Evolutionary conservation across 257 asterid genomes (phyloP).

Genomic region (Penstemon davidsonii): DNA sequence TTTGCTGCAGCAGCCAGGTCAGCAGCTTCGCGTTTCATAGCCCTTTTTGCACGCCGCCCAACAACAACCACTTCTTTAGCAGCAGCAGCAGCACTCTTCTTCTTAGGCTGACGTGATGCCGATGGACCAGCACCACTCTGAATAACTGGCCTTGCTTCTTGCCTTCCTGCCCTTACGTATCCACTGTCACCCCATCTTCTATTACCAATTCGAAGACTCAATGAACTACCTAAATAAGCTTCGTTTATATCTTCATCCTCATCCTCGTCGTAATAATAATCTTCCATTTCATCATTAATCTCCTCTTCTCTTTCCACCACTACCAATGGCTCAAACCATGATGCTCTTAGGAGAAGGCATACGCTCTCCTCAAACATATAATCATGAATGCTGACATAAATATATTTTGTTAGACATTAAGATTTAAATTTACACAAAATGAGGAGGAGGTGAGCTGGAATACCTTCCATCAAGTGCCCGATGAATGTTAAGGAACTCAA

Average conservation of each 20-base stretch:
- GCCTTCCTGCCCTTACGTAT: conserved; percentile 79
- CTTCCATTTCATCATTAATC: conserved; percentile 50
- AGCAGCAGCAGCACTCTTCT: conserved; percentile 34
- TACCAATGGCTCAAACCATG: conserved; percentile 76
- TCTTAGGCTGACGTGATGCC: conserved; percentile 57
- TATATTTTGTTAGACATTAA: conserved; percentile 10
- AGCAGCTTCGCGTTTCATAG: conserved; percentile 85
- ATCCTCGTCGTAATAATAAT: conserved; percentile 47
- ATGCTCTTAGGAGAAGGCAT: conserved; percentile 88
- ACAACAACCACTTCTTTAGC: conserved; percentile 44
- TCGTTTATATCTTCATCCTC: conserved; percentile 62
- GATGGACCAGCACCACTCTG: conserved; percentile 54
- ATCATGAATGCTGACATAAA: conserved; percentile 59
- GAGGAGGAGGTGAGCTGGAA: conserved; percentile 6
- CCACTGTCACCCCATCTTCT: conserved; percentile 90
- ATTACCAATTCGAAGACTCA: conserved; percentile 62
- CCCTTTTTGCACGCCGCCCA: conserved; percentile 88
- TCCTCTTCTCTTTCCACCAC: conserved; percentile 58
- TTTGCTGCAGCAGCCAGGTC: conserved; percentile 79
- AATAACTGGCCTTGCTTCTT: conserved; percentile 65
- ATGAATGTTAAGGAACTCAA: conserved; percentile 70
- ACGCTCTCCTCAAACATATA: conserved; percentile 92
- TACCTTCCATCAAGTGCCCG: conserved; percentile 98
- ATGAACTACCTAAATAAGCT: conserved; percentile 47
- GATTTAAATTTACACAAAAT: background rate